These are phyloP conservation scores for Aspergillus latus DNA, from an alignment of 2,329 filamentous ascomycete species.

Conservation along the genomic window DNA sequence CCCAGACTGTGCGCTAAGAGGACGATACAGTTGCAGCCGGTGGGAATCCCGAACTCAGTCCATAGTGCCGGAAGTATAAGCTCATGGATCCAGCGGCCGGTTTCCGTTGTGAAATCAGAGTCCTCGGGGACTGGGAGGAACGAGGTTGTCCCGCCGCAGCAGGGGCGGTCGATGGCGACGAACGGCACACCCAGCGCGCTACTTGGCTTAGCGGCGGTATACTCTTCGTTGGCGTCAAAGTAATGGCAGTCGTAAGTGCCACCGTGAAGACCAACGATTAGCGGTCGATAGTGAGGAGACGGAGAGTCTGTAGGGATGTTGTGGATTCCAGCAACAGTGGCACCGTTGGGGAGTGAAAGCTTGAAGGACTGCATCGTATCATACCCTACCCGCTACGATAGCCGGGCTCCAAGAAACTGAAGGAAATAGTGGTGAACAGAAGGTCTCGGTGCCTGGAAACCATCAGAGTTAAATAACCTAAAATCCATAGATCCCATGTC, in stretches of 20 bases:
- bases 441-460: too few species aligned
- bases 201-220: background rate
- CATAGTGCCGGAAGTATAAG: slow-evolving; percentile 6
- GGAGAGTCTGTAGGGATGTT: background rate
- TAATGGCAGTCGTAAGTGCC: slow-evolving; percentile 9
- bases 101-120: slow-evolving; percentile 7
- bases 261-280: slow-evolving; percentile 10
- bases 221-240: slow-evolving; percentile 3
- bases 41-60: background rate
- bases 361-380: slow-evolving; percentile 7
- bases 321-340: slow-evolving; percentile 4
- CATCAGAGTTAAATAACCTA: too few species aligned
- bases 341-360: slow-evolving; percentile 1
- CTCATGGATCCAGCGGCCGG: slow-evolving; percentile 4
- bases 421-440: too few species aligned
- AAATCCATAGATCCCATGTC: too few species aligned
- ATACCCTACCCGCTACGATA: too few species aligned
- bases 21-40: slow-evolving; percentile 4
- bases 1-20: slow-evolving; percentile 9
- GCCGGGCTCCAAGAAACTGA: too few species aligned
- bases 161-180: slow-evolving; percentile 10
- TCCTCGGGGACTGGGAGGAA: background rate
- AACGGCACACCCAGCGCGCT: slow-evolving; percentile 6
- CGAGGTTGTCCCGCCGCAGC: slow-evolving; percentile 6
- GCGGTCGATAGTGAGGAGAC: slow-evolving; percentile 1